Evolutionary conservation across 2,329 filamentous ascomycete genomes (phyloP).

Genomic region (Diaporthe citriasiana): DNA sequence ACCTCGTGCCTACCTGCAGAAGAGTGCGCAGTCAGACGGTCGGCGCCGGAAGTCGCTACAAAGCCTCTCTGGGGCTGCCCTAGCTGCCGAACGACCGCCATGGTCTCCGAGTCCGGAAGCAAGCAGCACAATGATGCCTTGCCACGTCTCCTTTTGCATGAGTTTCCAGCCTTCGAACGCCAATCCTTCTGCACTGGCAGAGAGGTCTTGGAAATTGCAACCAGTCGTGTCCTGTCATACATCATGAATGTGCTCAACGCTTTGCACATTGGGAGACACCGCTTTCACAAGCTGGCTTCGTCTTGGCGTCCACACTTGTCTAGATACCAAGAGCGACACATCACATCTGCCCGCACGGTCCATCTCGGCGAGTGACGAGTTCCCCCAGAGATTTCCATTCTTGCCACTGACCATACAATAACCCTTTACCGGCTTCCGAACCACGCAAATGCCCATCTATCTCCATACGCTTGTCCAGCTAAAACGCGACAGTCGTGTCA

Average conservation of each 20-base stretch:
- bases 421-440: constrained; percentile 8
- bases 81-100: neutral
- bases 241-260: neutral
- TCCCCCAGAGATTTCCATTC: neutral
- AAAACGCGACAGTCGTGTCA: neutral
- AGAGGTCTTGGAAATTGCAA: neutral
- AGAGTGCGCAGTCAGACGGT: neutral
- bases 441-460: neutral
- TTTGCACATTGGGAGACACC: neutral
- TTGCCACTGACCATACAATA: neutral
- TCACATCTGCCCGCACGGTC: constrained; percentile 11
- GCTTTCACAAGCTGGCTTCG: neutral
- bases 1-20: constrained; percentile 1
- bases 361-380: neutral
- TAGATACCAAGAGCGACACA: constrained; percentile 3
- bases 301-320: neutral
- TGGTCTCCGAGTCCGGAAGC: neutral
- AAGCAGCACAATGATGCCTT: constrained; percentile 3
- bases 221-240: neutral
- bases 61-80: neutral
- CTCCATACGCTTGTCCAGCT: neutral
- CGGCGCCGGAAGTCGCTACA: constrained; percentile 9
- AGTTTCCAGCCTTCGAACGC: neutral
- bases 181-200: neutral
- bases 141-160: constrained; percentile 16